These are phyloP conservation scores for Conoideocrella luteorostrata DNA, from an alignment of 2,329 filamentous ascomycete genomes.

Conservation along the genomic window DNA sequence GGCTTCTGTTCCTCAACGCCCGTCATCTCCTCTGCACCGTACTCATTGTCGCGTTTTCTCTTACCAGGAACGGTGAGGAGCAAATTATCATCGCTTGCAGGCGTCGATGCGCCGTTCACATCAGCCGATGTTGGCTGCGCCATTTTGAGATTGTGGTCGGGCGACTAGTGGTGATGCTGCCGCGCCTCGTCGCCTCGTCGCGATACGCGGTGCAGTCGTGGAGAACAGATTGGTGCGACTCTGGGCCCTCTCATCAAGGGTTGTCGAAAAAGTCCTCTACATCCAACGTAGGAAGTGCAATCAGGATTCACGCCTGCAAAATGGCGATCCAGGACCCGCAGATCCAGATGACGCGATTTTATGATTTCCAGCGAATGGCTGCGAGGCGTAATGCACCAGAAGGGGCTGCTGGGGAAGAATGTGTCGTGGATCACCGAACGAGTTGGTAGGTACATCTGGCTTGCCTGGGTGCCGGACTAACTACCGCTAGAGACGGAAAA, in stretches of 20 bases:
- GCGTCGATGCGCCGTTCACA: slow-evolving; percentile 36
- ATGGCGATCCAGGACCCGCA: slow-evolving; percentile 8
- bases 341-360: slow-evolving; percentile 12
- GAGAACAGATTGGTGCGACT: slow-evolving; percentile 34
- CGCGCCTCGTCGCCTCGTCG: slow-evolving; percentile 35
- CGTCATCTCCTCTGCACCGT: slow-evolving; percentile 25
- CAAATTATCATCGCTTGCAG: slow-evolving; percentile 22
- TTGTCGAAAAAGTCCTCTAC: slow-evolving; percentile 24
- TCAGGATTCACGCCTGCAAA: slow-evolving; percentile 17
- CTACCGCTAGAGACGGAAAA: slow-evolving; percentile 23
- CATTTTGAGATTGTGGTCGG: slow-evolving; percentile 26
- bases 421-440: slow-evolving; percentile 32
- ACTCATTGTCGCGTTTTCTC: slow-evolving; percentile 52
- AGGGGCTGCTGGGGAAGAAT: slow-evolving; percentile 29
- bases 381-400: slow-evolving; percentile 22
- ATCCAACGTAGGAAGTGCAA: slow-evolving; percentile 26
- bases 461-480: slow-evolving; percentile 16
- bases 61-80: slow-evolving; percentile 38
- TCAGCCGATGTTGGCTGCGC: slow-evolving; percentile 33
- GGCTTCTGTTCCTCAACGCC: slow-evolving; percentile 19
- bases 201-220: slow-evolving; percentile 31
- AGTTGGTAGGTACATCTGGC: slow-evolving; percentile 12
- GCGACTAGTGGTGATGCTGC: slow-evolving; percentile 17
- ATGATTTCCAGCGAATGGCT: slow-evolving; percentile 15
- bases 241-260: slow-evolving; percentile 31